Percentiles rank a stretch among this genome's conserved stretches.
These are phyloP conservation scores for Yamadazyma takamatsuzukensis DNA, from an alignment of 805 yeast genomes.

Conservation along the genomic window DNA sequence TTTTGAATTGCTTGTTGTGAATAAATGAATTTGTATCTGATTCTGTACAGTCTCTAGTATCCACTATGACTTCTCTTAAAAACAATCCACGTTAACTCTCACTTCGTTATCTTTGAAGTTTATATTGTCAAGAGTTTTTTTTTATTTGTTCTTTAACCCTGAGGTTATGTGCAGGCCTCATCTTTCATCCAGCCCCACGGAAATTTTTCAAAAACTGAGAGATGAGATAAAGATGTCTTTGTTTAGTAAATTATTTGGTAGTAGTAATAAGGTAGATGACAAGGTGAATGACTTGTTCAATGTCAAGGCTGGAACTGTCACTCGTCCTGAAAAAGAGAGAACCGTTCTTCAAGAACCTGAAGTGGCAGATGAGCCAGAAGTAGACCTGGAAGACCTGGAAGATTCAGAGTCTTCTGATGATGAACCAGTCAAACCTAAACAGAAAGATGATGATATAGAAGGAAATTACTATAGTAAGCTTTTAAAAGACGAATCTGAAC, in stretches of 20 bases:
- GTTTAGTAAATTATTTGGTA: constrained; percentile 32
- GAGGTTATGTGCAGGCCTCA: too few species aligned
- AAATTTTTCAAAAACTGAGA: constrained; percentile 11
- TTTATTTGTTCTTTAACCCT: too few species aligned
- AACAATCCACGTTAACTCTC: too few species aligned
- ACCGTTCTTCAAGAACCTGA: constrained; percentile 18
- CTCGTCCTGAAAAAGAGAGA: constrained; percentile 19
- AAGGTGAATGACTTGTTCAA: constrained; percentile 29
- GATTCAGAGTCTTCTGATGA: constrained; percentile 13
- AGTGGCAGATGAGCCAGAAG: constrained; percentile 14
- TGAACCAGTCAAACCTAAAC: constrained; percentile 18
- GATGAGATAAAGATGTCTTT: constrained; percentile 29
- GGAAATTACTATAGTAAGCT: constrained; percentile 50
- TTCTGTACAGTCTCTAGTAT: too few species aligned
- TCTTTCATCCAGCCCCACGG: too few species aligned
- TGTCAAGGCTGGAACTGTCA: constrained; percentile 44
- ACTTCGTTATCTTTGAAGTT: too few species aligned
- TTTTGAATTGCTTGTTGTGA: too few species aligned
- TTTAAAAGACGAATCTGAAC: constrained; percentile 23
- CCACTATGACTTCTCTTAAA: too few species aligned
- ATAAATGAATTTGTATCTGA: too few species aligned
- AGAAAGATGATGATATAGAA: constrained; percentile 42
- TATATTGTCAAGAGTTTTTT: too few species aligned
- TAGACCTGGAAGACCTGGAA: constrained; percentile 17
- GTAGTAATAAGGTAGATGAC: constrained; percentile 22